phyloP scores from a whole-genome alignment of 2,329 filamentous ascomycete species.

The Alternaria sp. region DNA sequence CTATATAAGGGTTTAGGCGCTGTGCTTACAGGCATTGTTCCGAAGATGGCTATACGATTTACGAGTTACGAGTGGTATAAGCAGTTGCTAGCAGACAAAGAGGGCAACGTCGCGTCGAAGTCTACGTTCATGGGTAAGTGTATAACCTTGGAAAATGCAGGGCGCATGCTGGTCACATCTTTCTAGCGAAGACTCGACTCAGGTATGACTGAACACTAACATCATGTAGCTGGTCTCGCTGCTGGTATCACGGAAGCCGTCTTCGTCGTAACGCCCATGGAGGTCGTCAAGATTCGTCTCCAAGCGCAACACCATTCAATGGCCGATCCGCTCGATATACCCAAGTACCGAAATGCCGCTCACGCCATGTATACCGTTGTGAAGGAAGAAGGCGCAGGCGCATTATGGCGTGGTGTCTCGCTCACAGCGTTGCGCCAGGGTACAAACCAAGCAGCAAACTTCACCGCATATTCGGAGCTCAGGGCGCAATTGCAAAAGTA shows the following conservation, averaged over 20 bases:
- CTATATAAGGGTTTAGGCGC: slow-evolving; percentile 99
- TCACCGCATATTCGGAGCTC: slow-evolving; percentile 96
- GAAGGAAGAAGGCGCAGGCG: slow-evolving; percentile 85
- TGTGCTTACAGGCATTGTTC: slow-evolving; percentile 93
- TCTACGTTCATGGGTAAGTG: slow-evolving; percentile 75
- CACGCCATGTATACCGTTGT: slow-evolving; percentile 85
- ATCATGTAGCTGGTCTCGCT: slow-evolving; percentile 74
- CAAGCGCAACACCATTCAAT: slow-evolving; percentile 98
- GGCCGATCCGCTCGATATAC: slow-evolving; percentile 93
- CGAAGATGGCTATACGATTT: slow-evolving; percentile 99
- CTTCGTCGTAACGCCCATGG: slow-evolving; percentile 96
- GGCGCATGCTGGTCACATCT: not conserved
- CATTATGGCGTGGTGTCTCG: slow-evolving; percentile 91
- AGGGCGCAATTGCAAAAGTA: slow-evolving; percentile 77
- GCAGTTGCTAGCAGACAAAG: slow-evolving; percentile 74
- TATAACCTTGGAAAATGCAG: not conserved
- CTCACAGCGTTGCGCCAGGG: slow-evolving; percentile 94
- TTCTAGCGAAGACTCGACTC: not conserved
- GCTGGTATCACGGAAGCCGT: slow-evolving; percentile 97
- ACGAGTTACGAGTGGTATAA: slow-evolving; percentile 98
- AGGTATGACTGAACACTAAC: slow-evolving; percentile 24
- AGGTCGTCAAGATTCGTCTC: slow-evolving; percentile 97
- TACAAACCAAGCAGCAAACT: slow-evolving; percentile 94
- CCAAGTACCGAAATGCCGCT: slow-evolving; percentile 96
- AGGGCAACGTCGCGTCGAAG: slow-evolving; percentile 72